Percentiles rank a stretch among this genome's conserved stretches.
Evolutionary conservation across 352 stramenopile genomes (phyloP).

Genomic region (Hyaloperonospora brassicae): DNA sequence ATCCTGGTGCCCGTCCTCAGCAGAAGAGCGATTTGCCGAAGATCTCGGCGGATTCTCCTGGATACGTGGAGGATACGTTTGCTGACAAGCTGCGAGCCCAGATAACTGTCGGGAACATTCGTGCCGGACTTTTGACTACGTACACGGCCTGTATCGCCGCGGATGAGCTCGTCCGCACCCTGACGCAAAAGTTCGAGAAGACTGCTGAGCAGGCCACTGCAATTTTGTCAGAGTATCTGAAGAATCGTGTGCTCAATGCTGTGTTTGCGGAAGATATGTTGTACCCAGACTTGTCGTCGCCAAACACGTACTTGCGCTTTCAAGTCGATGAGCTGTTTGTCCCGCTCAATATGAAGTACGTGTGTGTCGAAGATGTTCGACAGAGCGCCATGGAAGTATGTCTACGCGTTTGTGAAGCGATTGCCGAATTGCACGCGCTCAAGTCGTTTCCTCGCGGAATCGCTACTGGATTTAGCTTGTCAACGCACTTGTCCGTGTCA

Average conservation of each 20-base stretch:
- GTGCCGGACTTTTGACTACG: slow-evolving; percentile 65
- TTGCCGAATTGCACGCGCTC: slow-evolving; percentile 57
- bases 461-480: slow-evolving; percentile 52
- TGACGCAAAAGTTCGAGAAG: slow-evolving; percentile 61
- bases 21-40: slow-evolving; percentile 34
- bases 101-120: slow-evolving; percentile 49
- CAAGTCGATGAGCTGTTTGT: slow-evolving; percentile 80
- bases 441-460: slow-evolving; percentile 65
- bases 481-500: slow-evolving; percentile 22
- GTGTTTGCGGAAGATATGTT: slow-evolving; percentile 44
- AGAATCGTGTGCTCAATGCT: slow-evolving; percentile 41
- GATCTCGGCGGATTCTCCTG: slow-evolving; percentile 27
- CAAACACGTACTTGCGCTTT: slow-evolving; percentile 66
- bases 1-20: slow-evolving; percentile 23
- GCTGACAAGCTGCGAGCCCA: slow-evolving; percentile 53
- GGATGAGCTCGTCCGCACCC: slow-evolving; percentile 35
- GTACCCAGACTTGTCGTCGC: slow-evolving; percentile 38
- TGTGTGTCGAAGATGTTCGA: slow-evolving; percentile 36
- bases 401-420: slow-evolving; percentile 50
- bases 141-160: slow-evolving; percentile 53
- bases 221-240: slow-evolving; percentile 39
- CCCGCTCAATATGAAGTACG: slow-evolving; percentile 76
- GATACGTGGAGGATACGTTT: slow-evolving; percentile 50
- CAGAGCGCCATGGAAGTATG: slow-evolving; percentile 65
- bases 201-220: slow-evolving; percentile 31